These are phyloP conservation scores for Psilocybe cubensis DNA, from an alignment of 768 basidiomycete genomes.

Conservation along the genomic window DNA sequence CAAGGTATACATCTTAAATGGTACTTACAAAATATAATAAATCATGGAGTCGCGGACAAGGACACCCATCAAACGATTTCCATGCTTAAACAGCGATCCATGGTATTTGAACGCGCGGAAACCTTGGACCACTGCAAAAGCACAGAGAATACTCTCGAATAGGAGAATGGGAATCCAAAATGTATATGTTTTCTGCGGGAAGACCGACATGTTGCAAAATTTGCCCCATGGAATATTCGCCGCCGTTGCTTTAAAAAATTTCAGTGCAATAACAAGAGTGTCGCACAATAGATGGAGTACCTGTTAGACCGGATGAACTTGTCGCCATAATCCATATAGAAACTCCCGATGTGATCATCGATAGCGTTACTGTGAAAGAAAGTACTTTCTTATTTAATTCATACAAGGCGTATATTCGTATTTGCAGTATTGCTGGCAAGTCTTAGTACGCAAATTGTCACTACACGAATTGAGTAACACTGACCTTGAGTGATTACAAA, in stretches of 20 bases:
- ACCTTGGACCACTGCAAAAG: not conserved
- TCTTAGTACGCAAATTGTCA: not conserved
- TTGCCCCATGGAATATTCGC: not conserved
- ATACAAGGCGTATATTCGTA: conserved; percentile 7
- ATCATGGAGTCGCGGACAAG: not conserved
- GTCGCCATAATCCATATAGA: conserved; percentile 1
- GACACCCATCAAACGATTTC: not conserved
- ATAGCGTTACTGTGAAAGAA: not conserved
- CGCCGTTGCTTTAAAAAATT: not conserved
- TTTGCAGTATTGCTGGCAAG: not conserved
- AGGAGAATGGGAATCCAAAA: conserved; percentile 7
- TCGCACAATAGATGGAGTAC: not conserved
- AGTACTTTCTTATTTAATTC: conserved; percentile 1
- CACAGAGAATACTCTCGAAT: not conserved
- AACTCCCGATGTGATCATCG: not conserved
- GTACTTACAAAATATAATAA: not conserved
- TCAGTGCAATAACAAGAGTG: not conserved
- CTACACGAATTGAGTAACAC: not conserved
- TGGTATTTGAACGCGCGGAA: not conserved
- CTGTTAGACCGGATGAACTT: not conserved
- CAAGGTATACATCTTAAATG: not conserved
- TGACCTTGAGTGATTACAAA: not conserved
- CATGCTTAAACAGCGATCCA: not conserved
- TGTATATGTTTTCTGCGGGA: not conserved
- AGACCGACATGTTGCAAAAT: not conserved